Conservation (phyloP, 2,329 filamentous ascomycete genomes). For the Talaromyces islandicus region DNA sequence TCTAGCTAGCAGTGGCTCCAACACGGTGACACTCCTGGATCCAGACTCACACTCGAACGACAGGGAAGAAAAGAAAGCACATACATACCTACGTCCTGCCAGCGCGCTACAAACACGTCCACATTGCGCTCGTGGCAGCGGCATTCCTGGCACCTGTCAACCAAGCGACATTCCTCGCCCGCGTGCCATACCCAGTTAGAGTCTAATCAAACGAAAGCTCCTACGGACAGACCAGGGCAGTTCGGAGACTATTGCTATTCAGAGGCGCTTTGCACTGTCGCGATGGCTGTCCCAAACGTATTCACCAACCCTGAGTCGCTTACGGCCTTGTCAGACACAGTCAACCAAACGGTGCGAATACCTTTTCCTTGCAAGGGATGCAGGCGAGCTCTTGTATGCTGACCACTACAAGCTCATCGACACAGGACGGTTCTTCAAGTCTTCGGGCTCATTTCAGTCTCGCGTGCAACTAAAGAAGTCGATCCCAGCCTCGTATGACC, state of each 20-base stretch:
- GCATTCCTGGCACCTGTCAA: background rate
- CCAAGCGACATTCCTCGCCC: background rate
- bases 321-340: conserved; percentile 26
- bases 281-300: background rate
- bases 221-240: background rate
- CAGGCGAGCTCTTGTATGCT: conserved; percentile 6
- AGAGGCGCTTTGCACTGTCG: background rate
- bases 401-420: conserved; percentile 30
- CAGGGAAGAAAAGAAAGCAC: background rate
- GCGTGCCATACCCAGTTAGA: background rate
- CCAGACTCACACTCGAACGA: too few species aligned
- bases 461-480: conserved; percentile 30
- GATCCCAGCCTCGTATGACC: conserved; percentile 32
- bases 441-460: conserved; percentile 27
- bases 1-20: too few species aligned
- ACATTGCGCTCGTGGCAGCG: background rate
- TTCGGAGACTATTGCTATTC: background rate
- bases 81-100: too few species aligned
- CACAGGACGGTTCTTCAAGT: conserved; percentile 35
- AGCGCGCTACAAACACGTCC: background rate
- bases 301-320: conserved; percentile 29
- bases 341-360: conserved; percentile 31
- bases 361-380: background rate
- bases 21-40: too few species aligned
- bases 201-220: background rate